Percentiles rank a stretch among this genome's conserved stretches.
phyloP scores from a whole-genome alignment of 495 filamentous ascomycete species.

The Pyrenula aspistea region DNA sequence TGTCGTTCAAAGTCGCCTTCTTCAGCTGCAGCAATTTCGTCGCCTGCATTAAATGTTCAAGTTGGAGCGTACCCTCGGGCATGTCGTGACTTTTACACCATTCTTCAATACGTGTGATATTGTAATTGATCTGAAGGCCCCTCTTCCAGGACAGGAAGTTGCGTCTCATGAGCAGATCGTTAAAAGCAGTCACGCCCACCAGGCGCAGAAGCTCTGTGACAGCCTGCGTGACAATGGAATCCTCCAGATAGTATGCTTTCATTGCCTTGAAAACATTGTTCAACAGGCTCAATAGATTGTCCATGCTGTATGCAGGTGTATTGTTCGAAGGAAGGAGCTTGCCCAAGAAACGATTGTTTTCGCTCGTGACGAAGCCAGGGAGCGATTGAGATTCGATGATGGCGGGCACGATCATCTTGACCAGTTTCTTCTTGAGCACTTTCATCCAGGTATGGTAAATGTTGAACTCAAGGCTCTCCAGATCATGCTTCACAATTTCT shows the following conservation, averaged over 20 bases:
- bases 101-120: conserved; percentile 98
- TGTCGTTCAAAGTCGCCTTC: conserved; percentile 97
- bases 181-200: conserved; percentile 97
- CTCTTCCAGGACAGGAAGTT: conserved; percentile 99
- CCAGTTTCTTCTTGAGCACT: conserved; percentile 94
- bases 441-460: conserved; percentile 99
- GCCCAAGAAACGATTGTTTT: conserved; percentile 94
- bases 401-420: conserved; percentile 98
- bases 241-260: conserved; percentile 95
- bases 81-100: conserved; percentile 99
- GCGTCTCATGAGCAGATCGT: conserved; percentile 92
- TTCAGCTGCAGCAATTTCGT: conserved; percentile 98
- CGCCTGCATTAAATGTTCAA: conserved; percentile 99
- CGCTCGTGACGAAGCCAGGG: conserved; percentile 95
- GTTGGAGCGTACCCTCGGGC: conserved; percentile 93
- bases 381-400: conserved; percentile 99
- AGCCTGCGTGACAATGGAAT: conserved; percentile 87
- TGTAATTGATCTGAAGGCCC: conserved; percentile 99
- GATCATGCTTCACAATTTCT: conserved; percentile 97
- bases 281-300: conserved; percentile 88
- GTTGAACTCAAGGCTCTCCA: conserved; percentile 98
- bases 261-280: conserved; percentile 98
- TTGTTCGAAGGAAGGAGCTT: conserved; percentile 85
- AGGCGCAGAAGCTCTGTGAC: conserved; percentile 87
- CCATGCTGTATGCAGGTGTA: conserved; percentile 93